A percentile compares a stretch with the other conserved stretches of the same genome.
Conservation (phyloP, 495 filamentous ascomycete species). For the Letharia columbiana region DNA sequence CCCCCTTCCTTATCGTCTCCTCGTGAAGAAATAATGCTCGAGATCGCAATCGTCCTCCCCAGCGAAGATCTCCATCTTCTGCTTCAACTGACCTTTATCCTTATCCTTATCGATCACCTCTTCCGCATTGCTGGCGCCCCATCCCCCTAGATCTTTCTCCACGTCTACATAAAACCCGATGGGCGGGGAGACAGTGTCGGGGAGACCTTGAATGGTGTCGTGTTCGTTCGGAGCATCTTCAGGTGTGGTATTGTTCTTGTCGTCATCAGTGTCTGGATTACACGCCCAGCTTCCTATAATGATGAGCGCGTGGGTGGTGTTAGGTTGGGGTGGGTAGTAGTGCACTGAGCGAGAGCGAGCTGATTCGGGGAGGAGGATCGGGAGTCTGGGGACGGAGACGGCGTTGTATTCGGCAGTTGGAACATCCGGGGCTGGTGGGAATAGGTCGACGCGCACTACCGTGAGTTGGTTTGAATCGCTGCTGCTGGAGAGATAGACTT, state of each 20-base stretch:
- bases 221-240: not conserved
- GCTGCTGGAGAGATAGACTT: conserved; percentile 18
- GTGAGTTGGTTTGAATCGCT: conserved; percentile 4
- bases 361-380: conserved; percentile 6
- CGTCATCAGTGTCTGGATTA: not conserved
- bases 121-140: conserved; percentile 3
- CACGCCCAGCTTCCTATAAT: not conserved
- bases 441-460: conserved; percentile 4
- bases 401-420: not conserved
- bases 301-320: not conserved
- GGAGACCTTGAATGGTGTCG: conserved; percentile 1
- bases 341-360: not conserved
- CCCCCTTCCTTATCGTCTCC: not conserved
- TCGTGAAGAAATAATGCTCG: conserved; percentile 4
- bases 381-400: conserved; percentile 4
- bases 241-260: not conserved
- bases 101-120: conserved; percentile 8
- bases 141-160: conserved; percentile 9
- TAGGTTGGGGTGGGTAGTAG: conserved; percentile 1
- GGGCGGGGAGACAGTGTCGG: not conserved
- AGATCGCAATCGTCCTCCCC: conserved; percentile 16
- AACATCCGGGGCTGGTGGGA: not conserved
- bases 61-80: conserved; percentile 17
- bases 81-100: conserved; percentile 10
- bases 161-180: conserved; percentile 6